Base-by-base conservation (phyloP, 352 stramenopile species). In the Phytopythium ostracodes region DNA sequence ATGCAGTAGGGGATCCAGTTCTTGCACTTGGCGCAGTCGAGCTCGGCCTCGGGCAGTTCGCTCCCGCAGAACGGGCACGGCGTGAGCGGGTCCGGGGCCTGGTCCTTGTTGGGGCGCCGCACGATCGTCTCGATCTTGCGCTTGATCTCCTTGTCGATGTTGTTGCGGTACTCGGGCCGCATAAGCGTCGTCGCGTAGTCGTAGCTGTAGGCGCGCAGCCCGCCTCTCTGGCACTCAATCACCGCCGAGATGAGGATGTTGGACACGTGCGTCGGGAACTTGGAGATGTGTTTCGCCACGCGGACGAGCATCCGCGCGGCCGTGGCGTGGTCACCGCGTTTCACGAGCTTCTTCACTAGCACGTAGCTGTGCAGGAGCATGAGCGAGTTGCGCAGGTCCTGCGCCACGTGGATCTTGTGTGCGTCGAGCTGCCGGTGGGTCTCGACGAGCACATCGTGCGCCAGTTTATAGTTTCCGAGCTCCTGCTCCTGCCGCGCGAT, bases 61-160 rank as follows among this genome's bases (percentile, higher is more conserved):
- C 82, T 77, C 1, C 51, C 67, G 52, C 82, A 96, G 60, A 93
- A 96, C 9, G 92, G 94, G 46, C 93, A 98, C 12, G 86, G 87
- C 15, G 87, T 89, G 43, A 74, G 57, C 1, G 69, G 67, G 44
- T 92, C 85, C 0, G 79, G 78, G 31, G 73, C 62, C 61, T 96
- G 87, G 35, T 98, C 91, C 70, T 92, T 89, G 68, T 96, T 96
- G 24, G 90, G 87, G n/a, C 85, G 84, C 35, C 94, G 87, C 15
- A 98, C 91, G 52, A 98, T 98, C 18, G 88, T 86, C 73, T 98
- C 92, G 64, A 98, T 98, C 72, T 98, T 98, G 60, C 85, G 88
- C 65, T 90, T 90, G 66, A 96, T 96, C 55, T 96, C 83, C 57
- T 92, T 94, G 75, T 96, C 87, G 61, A 95, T 95, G 17, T 75